Evolutionary conservation across 192 early-diverging fungal species (phyloP).

Genomic region (Backusella mclennaniae): DNA sequence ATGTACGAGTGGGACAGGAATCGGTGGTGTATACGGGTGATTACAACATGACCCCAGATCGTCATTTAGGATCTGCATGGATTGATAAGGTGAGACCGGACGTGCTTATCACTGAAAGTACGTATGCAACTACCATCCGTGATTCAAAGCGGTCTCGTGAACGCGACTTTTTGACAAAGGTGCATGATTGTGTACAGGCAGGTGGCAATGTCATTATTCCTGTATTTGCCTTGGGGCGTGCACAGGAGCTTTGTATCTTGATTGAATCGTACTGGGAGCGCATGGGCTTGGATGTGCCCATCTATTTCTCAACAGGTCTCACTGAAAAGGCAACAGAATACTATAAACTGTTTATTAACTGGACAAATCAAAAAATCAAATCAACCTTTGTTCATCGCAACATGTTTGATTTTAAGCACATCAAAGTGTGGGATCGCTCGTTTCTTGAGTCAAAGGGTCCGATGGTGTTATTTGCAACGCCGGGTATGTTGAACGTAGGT

Average conservation of each 20-base stretch:
- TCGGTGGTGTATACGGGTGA: constrained; percentile 86
- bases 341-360: constrained; percentile 96
- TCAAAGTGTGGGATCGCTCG: constrained; percentile 76
- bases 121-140: constrained; percentile 95
- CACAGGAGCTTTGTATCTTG: constrained; percentile 96
- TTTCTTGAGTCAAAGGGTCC: constrained; percentile 79
- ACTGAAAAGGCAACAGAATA: constrained; percentile 93
- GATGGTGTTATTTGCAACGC: constrained; percentile 95
- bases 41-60: constrained; percentile 89
- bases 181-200: constrained; percentile 70
- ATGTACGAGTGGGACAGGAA: constrained; percentile 71
- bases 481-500: constrained; percentile 98
- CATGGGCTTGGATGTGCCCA: constrained; percentile 84
- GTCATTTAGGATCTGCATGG: constrained; percentile 95
- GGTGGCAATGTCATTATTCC: constrained; percentile 94
- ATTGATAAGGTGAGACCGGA: constrained; percentile 92
- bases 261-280: constrained; percentile 96
- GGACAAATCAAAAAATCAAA: constrained; percentile 99
- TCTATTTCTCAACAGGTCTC: constrained; percentile 94
- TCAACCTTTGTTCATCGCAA: constrained; percentile 90
- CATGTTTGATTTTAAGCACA: constrained; percentile 96
- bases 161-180: constrained; percentile 89
- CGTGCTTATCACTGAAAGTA: constrained; percentile 94
- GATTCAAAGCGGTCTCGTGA: constrained; percentile 92
- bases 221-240: constrained; percentile 96